These are phyloP conservation scores for Cladosporium cucumerinum DNA, from an alignment of 2,329 filamentous ascomycete genomes.

Conservation along the genomic window DNA sequence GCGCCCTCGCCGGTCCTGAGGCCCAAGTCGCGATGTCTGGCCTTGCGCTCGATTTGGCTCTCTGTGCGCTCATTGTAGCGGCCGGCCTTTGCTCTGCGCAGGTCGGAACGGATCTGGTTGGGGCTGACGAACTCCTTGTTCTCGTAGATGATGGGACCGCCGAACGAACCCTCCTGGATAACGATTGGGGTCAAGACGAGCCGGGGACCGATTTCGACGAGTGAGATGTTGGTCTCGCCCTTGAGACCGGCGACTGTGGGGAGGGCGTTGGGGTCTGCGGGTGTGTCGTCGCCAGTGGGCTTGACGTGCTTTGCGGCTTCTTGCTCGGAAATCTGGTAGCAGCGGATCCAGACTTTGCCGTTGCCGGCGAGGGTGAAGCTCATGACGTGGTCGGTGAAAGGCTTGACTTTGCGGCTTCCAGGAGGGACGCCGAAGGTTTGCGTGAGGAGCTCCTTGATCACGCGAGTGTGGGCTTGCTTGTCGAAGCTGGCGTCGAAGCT, in stretches of 20 bases:
- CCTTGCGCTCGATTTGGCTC: conserved; percentile 65
- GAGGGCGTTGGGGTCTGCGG: conserved; percentile 39
- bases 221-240: conserved; percentile 68
- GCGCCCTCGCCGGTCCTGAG: conserved; percentile 65
- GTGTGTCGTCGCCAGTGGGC: conserved; percentile 33
- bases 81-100: conserved; percentile 71
- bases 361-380: conserved; percentile 78
- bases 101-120: conserved; percentile 85
- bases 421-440: conserved; percentile 92
- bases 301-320: conserved; percentile 56
- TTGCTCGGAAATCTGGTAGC: conserved; percentile 88
- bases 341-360: conserved; percentile 91
- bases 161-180: conserved; percentile 91
- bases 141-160: conserved; percentile 94
- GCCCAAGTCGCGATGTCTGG: conserved; percentile 74
- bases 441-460: conserved; percentile 85
- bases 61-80: conserved; percentile 76
- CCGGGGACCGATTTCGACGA: conserved; percentile 90
- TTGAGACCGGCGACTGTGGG: conserved; percentile 39
- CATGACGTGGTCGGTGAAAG: conserved; percentile 94
- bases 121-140: conserved; percentile 97
- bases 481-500: conserved; percentile 84
- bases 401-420: conserved; percentile 83
- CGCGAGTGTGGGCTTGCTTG: conserved; percentile 66
- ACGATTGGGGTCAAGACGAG: conserved; percentile 93